These are phyloP conservation scores for Trichosporon sp. DNA, from an alignment of 1,284 basidiomycete species.

Conservation along the genomic window DNA sequence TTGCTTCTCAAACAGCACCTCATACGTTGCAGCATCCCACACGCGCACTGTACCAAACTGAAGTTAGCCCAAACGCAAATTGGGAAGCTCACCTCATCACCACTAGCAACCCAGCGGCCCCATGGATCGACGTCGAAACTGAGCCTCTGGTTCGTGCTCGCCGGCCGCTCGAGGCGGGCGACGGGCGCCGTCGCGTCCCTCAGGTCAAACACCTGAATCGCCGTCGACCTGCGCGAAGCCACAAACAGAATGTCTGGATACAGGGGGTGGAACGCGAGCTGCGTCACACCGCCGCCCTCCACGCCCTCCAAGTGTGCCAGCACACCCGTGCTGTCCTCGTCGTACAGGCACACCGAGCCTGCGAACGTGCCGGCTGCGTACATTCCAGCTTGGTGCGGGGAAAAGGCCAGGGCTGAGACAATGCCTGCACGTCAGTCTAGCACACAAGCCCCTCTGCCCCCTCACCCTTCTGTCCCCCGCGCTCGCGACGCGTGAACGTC, in stretches of 20 bases:
- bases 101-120: constrained; percentile 65
- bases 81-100: constrained; percentile 60
- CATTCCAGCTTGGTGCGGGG: constrained; percentile 61
- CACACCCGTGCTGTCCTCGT: constrained; percentile 57
- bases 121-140: constrained; percentile 70
- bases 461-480: constrained; percentile 75
- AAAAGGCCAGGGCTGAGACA: constrained; percentile 74
- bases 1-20: constrained; percentile 15
- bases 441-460: background rate
- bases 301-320: constrained; percentile 63
- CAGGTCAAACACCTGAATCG: constrained; percentile 72
- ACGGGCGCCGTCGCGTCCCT: constrained; percentile 54
- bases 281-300: constrained; percentile 61
- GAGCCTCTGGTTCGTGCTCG: constrained; percentile 67
- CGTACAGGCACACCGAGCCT: constrained; percentile 70
- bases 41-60: constrained; percentile 36
- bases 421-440: constrained; percentile 57
- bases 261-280: constrained; percentile 76
- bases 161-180: constrained; percentile 25
- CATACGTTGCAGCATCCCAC: constrained; percentile 35
- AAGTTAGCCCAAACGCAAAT: background rate
- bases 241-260: constrained; percentile 70
- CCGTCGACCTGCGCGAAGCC: constrained; percentile 63
- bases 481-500: constrained; percentile 68
- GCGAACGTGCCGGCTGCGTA: constrained; percentile 63